phyloP scores from a whole-genome alignment of 768 basidiomycete genomes.

The Psilocybe cubensis region DNA sequence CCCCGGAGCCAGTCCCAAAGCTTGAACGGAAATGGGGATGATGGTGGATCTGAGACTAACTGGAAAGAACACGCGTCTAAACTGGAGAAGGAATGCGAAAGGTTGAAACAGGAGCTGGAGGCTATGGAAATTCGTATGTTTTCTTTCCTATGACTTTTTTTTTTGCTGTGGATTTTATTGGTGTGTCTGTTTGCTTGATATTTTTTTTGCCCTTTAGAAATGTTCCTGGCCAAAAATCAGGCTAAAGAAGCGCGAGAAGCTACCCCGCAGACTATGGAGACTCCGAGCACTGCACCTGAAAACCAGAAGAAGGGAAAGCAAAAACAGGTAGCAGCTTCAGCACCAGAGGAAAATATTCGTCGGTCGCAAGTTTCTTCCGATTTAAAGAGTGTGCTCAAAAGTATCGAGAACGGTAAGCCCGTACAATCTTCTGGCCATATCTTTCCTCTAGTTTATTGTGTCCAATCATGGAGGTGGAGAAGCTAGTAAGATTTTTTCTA shows the following conservation, averaged over 20 bases:
- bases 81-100: conserved; percentile 41
- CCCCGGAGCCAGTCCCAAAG: conserved; percentile 7
- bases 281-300: background rate
- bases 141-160: background rate
- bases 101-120: conserved; percentile 43
- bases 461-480: background rate
- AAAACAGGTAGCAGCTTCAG: background rate
- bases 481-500: background rate
- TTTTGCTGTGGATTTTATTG: background rate
- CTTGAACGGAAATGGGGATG: background rate
- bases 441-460: background rate
- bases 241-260: background rate
- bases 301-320: conserved; percentile 13
- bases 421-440: background rate
- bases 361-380: background rate
- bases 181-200: background rate
- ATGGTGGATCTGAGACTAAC: conserved; percentile 15
- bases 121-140: conserved; percentile 18
- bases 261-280: background rate
- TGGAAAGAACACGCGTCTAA: conserved; percentile 48
- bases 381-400: background rate
- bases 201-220: background rate
- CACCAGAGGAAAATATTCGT: background rate
- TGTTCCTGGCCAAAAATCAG: background rate
- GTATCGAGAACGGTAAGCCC: conserved; percentile 2